Percentiles rank a stretch among this genome's conserved stretches.
These are phyloP conservation scores for Hemerocallis citrina DNA, from an alignment of 106 monocot genomes.

Conservation along the genomic window DNA sequence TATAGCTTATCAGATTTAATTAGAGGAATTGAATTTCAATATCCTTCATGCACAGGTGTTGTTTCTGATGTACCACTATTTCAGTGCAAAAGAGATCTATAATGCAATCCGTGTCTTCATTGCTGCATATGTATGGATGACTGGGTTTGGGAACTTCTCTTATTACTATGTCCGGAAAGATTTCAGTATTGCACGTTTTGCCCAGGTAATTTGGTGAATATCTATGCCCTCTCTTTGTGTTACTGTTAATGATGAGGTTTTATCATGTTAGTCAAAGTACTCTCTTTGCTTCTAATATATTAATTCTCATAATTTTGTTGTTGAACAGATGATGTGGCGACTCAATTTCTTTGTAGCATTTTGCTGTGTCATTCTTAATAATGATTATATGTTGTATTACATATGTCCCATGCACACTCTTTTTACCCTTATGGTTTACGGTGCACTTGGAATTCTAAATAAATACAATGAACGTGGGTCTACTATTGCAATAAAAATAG, in stretches of 20 bases:
- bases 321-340: conserved; percentile 96
- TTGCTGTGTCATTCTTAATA: conserved; percentile 89
- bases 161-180: conserved; percentile 96
- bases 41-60: conserved; percentile 52
- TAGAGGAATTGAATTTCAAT: neutral
- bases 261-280: neutral
- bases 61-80: conserved; percentile 99
- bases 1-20: neutral
- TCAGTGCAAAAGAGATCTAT: conserved; percentile 88
- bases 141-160: conserved; percentile 99
- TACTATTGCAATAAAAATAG: conserved; percentile 73
- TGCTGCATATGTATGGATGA: conserved; percentile 99
- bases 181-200: conserved; percentile 86
- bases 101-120: conserved; percentile 98
- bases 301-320: conserved; percentile 6
- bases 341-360: conserved; percentile 87
- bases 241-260: neutral
- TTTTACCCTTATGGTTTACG: conserved; percentile 97
- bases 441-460: conserved; percentile 72
- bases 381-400: conserved; percentile 93
- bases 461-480: conserved; percentile 74
- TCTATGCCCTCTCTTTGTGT: neutral
- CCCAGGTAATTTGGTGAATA: conserved; percentile 42
- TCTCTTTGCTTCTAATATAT: neutral
- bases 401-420: conserved; percentile 99